phyloP scores from a whole-genome alignment of 768 basidiomycete species.

The Tephrocybe sp. region DNA sequence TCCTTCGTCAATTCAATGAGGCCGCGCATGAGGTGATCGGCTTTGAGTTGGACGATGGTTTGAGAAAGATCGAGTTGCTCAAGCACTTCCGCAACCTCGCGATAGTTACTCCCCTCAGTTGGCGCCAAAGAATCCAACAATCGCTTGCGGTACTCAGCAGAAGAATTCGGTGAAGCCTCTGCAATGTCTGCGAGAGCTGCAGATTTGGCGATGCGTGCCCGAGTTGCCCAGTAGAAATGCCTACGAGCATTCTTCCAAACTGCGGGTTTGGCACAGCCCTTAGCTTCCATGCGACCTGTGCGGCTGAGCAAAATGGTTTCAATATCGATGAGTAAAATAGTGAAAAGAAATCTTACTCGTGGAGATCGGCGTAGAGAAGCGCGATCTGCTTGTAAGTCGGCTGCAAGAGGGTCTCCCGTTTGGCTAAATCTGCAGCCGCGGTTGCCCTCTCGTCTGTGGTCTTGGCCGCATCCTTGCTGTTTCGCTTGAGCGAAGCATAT shows the following conservation, averaged over 20 bases:
- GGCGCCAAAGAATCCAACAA: conserved; percentile 64
- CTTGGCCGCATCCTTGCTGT: conserved; percentile 73
- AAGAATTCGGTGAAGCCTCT: conserved; percentile 70
- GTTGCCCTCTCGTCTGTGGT: conserved; percentile 72
- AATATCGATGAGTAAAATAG: conserved; percentile 10
- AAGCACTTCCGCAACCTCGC: conserved; percentile 59
- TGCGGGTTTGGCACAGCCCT: conserved; percentile 86
- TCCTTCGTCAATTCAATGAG: conserved; percentile 69
- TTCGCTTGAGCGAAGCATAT: conserved; percentile 79
- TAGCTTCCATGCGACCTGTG: conserved; percentile 94
- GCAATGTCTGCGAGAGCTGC: conserved; percentile 61
- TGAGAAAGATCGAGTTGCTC: conserved; percentile 70
- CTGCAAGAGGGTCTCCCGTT: conserved; percentile 77
- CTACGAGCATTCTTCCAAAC: conserved; percentile 90
- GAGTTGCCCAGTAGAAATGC: conserved; percentile 92
- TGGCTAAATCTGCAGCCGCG: conserved; percentile 66
- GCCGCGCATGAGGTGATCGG: conserved; percentile 65
- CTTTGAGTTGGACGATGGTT: conserved; percentile 62
- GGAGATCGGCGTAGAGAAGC: conserved; percentile 92
- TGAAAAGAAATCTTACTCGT: conserved; percentile 66
- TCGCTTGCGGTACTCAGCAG: conserved; percentile 63
- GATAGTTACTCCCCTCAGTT: conserved; percentile 51
- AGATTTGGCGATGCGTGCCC: conserved; percentile 76
- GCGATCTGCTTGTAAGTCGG: conserved; percentile 95
- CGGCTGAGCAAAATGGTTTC: conserved; percentile 53